These are phyloP conservation scores for Inga leiocalycina DNA, from an alignment of 306 rosid species.

Conservation along the genomic window DNA sequence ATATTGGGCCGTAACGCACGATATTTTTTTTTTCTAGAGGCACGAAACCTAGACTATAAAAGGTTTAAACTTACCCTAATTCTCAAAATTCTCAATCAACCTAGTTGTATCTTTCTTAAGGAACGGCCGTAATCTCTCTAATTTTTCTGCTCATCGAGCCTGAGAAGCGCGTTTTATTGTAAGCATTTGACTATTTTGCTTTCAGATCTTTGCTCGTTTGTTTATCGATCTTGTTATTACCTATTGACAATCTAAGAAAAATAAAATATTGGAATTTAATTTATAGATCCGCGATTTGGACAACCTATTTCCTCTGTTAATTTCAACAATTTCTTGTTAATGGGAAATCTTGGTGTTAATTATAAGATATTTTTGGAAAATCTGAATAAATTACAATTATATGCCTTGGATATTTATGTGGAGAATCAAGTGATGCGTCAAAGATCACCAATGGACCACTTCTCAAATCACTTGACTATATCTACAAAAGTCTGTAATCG, in stretches of 20 bases:
- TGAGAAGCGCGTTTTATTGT: background rate
- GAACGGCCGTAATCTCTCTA: background rate
- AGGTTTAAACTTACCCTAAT: background rate
- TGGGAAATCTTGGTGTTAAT: background rate
- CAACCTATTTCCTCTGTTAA: background rate
- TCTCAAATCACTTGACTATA: too few species aligned
- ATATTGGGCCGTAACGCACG: background rate
- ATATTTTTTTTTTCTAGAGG: background rate
- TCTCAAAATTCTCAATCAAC: background rate
- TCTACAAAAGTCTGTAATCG: too few species aligned
- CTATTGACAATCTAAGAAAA: background rate
- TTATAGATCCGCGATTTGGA: background rate
- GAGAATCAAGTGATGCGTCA: background rate
- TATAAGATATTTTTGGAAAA: background rate
- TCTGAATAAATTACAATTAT: background rate
- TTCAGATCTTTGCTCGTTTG: rapidly evolving
- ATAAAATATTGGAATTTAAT: background rate
- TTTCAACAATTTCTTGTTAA: background rate
- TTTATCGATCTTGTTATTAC: background rate
- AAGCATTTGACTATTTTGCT: background rate
- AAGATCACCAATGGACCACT: too few species aligned
- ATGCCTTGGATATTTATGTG: background rate
- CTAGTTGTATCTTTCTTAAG: background rate
- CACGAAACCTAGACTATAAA: background rate
- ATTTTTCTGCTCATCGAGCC: background rate